Evolutionary conservation across 2,329 filamentous ascomycete genomes (phyloP), one percentile per base, ranked within the genome.

Genomic region (Cordyceps javanica): DNA sequence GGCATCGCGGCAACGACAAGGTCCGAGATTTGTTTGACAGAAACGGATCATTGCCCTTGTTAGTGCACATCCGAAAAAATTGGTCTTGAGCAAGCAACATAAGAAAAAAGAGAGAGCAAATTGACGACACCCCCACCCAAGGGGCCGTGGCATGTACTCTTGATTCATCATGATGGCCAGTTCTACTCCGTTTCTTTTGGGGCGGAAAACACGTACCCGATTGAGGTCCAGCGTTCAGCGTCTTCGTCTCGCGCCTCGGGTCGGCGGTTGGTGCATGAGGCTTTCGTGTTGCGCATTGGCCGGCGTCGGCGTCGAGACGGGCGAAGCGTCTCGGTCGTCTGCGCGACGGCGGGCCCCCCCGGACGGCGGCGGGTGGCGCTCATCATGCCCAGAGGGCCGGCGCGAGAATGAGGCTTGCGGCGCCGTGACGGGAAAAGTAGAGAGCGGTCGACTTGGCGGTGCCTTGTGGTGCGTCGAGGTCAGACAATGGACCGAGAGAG

Each of bases 171-270:
- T 82, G 45, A 76, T 69, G 3, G 65, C 64, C 16, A 83, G 68
- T 66, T 85, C 72, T n/a, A n/a, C 41, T 79, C 81, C 52, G 74
- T 72, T 63, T 84, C n/a, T n/a, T n/a, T n/a, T n/a, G n/a, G 78
- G 60, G 81, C 83, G 25, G 81, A 69, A 75, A 80, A 84, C 0
- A 85, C 77, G 23, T n/a, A n/a, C n/a, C n/a, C 82, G 71, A 60
- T 86, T 81, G 46, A 83, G 69, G 57, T 77, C 73, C 3, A 84
- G 62, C 1, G 49, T n/a, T n/a, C 6, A 52, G 23, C 49, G 49
- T 52, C 49, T 7, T 23, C n/a, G 39, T 76, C 65, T 73, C 80
- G 85, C 45, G 81, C 77, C 1, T 71, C 70, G n/a, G n/a, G 51
- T 77, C 70, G 1, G 70, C 41, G 75, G 64, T 57, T 82, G 72